A percentile compares a stretch with the other conserved stretches of the same genome.
Evolutionary conservation across 1,139 yeast genomes (phyloP).

Genomic region (Yamadazyma dendronema): DNA sequence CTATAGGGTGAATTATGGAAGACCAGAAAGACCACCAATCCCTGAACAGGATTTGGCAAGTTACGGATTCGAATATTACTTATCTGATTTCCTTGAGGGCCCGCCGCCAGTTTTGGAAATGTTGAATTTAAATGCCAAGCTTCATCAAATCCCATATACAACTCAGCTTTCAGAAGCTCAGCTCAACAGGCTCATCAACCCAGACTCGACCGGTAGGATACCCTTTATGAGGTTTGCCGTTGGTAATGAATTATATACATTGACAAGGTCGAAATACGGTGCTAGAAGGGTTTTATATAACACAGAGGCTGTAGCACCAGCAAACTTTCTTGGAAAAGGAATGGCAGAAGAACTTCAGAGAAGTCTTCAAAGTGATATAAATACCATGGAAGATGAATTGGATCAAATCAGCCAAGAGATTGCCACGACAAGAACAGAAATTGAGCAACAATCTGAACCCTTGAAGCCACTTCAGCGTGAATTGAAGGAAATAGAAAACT

Average conservation of each 20-base stretch:
- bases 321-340: constrained; percentile 44
- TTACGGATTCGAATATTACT: constrained; percentile 77
- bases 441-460: constrained; percentile 13
- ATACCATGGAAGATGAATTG: constrained; percentile 13
- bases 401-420: constrained; percentile 1
- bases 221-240: constrained; percentile 58
- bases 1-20: constrained; percentile 25
- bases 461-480: constrained; percentile 1
- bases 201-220: constrained; percentile 37
- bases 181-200: constrained; percentile 34
- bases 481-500: constrained; percentile 2
- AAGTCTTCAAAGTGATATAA: constrained; percentile 19
- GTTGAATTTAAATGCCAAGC: constrained; percentile 59
- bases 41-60: constrained; percentile 30
- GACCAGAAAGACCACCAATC: constrained; percentile 14
- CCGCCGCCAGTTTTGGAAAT: constrained; percentile 73
- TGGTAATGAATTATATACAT: constrained; percentile 51
- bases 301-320: constrained; percentile 31
- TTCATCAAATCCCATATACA: constrained; percentile 68
- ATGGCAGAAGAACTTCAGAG: constrained; percentile 36
- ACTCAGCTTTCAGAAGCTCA: constrained; percentile 37
- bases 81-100: constrained; percentile 71
- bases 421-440: not conserved
- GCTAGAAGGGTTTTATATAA: constrained; percentile 45
- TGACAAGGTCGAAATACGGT: constrained; percentile 61